A percentile compares a stretch with the other conserved stretches of the same genome.
phyloP scores from a whole-genome alignment of 345 rosid species.

The Aurinia saxatilis region DNA sequence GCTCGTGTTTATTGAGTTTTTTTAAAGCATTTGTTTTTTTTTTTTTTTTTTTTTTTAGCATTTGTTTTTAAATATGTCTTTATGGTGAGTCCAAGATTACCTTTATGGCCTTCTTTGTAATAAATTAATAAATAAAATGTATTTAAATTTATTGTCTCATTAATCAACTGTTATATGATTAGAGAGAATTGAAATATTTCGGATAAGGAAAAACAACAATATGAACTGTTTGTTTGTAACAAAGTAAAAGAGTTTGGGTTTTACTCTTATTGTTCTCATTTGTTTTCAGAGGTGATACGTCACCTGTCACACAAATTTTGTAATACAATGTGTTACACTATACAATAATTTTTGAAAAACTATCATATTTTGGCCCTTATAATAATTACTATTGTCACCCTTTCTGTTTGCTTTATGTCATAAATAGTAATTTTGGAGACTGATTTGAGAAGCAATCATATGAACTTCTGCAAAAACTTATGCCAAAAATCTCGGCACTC shows the following conservation, averaged over 20 bases:
- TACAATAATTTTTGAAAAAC: background rate
- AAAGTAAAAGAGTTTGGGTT: background rate
- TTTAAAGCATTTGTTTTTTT: background rate
- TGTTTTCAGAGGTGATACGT: background rate
- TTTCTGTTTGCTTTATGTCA: too few relatives aligned
- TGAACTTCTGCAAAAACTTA: too few relatives aligned
- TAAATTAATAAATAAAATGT: too few relatives aligned
- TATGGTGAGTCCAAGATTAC: background rate
- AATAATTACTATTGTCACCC: too few relatives aligned
- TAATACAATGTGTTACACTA: background rate
- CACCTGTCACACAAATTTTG: background rate
- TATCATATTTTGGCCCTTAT: too few relatives aligned
- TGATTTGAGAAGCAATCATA: too few relatives aligned
- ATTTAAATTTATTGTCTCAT: background rate
- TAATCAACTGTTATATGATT: background rate
- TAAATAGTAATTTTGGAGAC: too few relatives aligned
- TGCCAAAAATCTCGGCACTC: too few relatives aligned
- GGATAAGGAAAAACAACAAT: too few relatives aligned
- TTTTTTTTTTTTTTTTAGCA: too few relatives aligned
- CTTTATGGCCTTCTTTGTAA: background rate
- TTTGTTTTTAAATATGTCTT: background rate
- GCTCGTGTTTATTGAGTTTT: slow-evolving; percentile 77
- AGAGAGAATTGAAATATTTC: background rate
- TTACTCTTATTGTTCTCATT: background rate
- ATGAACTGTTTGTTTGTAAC: background rate